Evolutionary conservation across 805 yeast species (phyloP).

Genomic region (Sungouiella thailandica): DNA sequence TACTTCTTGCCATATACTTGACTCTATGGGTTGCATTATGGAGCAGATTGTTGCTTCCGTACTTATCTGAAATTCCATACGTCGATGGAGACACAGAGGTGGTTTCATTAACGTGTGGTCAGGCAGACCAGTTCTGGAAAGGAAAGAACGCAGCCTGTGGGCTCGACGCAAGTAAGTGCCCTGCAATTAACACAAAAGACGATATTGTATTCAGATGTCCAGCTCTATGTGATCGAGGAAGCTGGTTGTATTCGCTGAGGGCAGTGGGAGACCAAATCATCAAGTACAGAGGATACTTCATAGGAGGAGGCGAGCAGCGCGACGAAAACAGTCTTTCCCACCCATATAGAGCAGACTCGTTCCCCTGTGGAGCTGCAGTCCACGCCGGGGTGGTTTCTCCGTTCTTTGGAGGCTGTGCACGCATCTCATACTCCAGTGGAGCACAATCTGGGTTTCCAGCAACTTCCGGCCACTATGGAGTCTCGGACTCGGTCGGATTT

Average conservation of each 20-base stretch:
- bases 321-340: conserved; percentile 30
- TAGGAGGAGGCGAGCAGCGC: conserved; percentile 64
- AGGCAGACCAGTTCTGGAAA: conserved; percentile 52
- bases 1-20: conserved; percentile 35
- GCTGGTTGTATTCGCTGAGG: conserved; percentile 69
- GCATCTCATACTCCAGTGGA: conserved; percentile 52
- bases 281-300: conserved; percentile 65
- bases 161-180: conserved; percentile 57
- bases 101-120: conserved; percentile 45
- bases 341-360: conserved; percentile 86
- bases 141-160: conserved; percentile 82
- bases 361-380: conserved; percentile 83
- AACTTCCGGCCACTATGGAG: conserved; percentile 46
- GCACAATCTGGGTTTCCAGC: conserved; percentile 43
- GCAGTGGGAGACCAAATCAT: conserved; percentile 67
- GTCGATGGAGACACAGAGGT: conserved; percentile 17
- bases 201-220: conserved; percentile 71
- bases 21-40: conserved; percentile 42
- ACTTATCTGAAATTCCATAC: conserved; percentile 39
- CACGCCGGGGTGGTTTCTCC: conserved; percentile 81
- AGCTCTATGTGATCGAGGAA: conserved; percentile 75
- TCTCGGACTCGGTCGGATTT: conserved; percentile 52
- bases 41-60: conserved; percentile 39
- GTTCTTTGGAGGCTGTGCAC: conserved; percentile 72
- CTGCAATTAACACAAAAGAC: conserved; percentile 33